Evolutionary conservation across 495 filamentous ascomycete genomes (phyloP).

Genomic region (Xylaria venustula): DNA sequence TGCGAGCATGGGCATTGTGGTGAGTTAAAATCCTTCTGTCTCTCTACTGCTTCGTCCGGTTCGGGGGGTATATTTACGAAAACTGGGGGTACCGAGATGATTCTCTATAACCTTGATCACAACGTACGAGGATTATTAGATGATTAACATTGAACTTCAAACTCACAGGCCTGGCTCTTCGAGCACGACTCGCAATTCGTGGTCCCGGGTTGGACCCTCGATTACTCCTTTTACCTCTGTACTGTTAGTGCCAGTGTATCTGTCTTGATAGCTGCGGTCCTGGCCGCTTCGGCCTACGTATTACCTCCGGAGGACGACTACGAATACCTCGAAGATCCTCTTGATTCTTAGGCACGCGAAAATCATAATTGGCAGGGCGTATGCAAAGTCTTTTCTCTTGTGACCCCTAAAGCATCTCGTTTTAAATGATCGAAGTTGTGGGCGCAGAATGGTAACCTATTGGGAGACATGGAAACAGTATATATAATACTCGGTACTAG

Average conservation of each 20-base stretch:
- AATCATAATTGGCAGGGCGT: neutral
- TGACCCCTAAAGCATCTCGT: neutral
- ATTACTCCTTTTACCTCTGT: constrained; percentile 73
- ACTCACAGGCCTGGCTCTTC: constrained; percentile 69
- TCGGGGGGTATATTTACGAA: too few species aligned
- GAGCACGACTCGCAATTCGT: constrained; percentile 85
- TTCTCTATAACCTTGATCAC: too few species aligned
- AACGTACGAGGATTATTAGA: too few species aligned
- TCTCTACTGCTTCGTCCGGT: neutral
- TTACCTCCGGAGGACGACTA: constrained; percentile 84
- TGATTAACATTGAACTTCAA: neutral
- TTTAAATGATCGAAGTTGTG: constrained; percentile 5
- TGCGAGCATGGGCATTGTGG: constrained; percentile 73
- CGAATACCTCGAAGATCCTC: constrained; percentile 54
- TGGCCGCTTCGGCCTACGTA: constrained; percentile 62
- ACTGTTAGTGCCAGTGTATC: constrained; percentile 69
- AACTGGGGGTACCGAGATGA: too few species aligned
- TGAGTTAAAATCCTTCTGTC: constrained; percentile 44
- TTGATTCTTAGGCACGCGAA: constrained; percentile 20
- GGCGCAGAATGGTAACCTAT: too few species aligned
- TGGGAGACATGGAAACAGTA: too few species aligned
- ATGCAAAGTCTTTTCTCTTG: too few species aligned
- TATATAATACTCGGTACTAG: neutral
- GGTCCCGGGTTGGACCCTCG: constrained; percentile 75
- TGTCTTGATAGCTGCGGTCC: constrained; percentile 56